A percentile compares a stretch with the other conserved stretches of the same genome.
These are phyloP conservation scores for Penium margaritaceum DNA, from an alignment of 139 green algal genomes.

Conservation along the genomic window DNA sequence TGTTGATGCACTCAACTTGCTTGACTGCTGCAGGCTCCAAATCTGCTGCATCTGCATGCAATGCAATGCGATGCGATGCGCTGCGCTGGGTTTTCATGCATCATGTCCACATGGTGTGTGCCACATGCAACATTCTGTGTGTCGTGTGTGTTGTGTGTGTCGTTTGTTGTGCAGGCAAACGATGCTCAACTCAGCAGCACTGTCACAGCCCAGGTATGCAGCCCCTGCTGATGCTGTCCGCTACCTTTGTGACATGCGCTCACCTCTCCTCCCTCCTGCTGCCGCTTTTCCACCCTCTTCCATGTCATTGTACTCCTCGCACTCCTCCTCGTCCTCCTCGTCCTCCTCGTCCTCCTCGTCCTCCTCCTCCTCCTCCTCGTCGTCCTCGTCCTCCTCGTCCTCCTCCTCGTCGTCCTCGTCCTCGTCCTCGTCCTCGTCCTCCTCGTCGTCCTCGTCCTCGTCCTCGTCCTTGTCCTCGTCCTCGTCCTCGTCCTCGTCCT, in stretches of 20 bases:
- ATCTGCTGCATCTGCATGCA: no score
- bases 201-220: slow-evolving; percentile 32
- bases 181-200: slow-evolving; percentile 38
- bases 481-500: not conserved
- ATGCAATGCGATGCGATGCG: not conserved
- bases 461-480: not conserved
- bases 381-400: slow-evolving; percentile 4
- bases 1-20: no score
- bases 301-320: no score
- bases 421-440: not conserved
- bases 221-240: no score
- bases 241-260: no score
- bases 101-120: not conserved
- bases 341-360: not conserved
- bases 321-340: not conserved
- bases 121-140: not conserved
- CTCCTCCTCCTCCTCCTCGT: not conserved
- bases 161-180: slow-evolving; percentile 33
- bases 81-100: not conserved
- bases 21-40: no score
- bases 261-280: slow-evolving; percentile 8
- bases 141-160: slow-evolving; percentile 12
- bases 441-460: not conserved
- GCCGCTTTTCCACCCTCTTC: no score
- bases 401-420: no score